A percentile compares a stretch with the other conserved stretches of the same genome.
These are phyloP conservation scores for Claviceps maximensis DNA, from an alignment of 2,329 filamentous ascomycete species.

Conservation along the genomic window DNA sequence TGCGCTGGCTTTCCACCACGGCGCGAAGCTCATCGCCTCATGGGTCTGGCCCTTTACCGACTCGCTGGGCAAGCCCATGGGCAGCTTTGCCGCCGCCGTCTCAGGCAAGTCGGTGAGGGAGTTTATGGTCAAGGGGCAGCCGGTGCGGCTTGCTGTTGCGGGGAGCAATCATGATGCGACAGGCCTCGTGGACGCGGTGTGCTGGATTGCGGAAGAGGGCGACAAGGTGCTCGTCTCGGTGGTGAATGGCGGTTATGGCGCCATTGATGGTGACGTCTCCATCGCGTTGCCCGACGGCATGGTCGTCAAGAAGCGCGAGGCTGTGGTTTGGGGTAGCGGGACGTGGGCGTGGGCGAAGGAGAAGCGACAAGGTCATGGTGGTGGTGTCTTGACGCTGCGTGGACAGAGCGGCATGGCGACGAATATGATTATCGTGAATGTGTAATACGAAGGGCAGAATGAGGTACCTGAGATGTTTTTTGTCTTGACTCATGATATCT, in stretches of 20 bases:
- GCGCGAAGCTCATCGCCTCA: slow-evolving; percentile 28
- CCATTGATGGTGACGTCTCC: slow-evolving; percentile 5
- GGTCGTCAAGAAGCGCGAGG: slow-evolving; percentile 3
- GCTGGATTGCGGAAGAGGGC: slow-evolving; percentile 9
- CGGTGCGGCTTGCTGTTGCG: slow-evolving; percentile 4
- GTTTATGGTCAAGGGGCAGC: slow-evolving; percentile 24
- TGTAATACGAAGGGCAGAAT: background rate
- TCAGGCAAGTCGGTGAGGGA: slow-evolving; percentile 22
- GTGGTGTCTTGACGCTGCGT: slow-evolving; percentile 2
- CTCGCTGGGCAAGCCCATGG: slow-evolving; percentile 23
- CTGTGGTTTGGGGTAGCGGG: slow-evolving; percentile 11
- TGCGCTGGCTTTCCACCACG: slow-evolving; percentile 30
- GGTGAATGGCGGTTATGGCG: slow-evolving; percentile 12
- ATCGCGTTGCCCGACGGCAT: slow-evolving; percentile 9
- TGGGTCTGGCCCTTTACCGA: slow-evolving; percentile 32
- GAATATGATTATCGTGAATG: slow-evolving; percentile 11
- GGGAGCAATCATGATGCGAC: background rate
- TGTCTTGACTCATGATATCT: background rate
- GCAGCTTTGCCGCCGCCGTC: slow-evolving; percentile 25
- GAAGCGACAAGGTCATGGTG: background rate
- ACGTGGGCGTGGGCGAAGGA: slow-evolving; percentile 7
- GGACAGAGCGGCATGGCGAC: slow-evolving; percentile 12
- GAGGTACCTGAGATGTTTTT: too few relatives aligned
- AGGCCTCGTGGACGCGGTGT: slow-evolving; percentile 12
- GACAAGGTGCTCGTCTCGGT: slow-evolving; percentile 10